Evolutionary conservation across 2,329 filamentous ascomycete species (phyloP).

Genomic region (Dryadomyces quercus-mongolicae): DNA sequence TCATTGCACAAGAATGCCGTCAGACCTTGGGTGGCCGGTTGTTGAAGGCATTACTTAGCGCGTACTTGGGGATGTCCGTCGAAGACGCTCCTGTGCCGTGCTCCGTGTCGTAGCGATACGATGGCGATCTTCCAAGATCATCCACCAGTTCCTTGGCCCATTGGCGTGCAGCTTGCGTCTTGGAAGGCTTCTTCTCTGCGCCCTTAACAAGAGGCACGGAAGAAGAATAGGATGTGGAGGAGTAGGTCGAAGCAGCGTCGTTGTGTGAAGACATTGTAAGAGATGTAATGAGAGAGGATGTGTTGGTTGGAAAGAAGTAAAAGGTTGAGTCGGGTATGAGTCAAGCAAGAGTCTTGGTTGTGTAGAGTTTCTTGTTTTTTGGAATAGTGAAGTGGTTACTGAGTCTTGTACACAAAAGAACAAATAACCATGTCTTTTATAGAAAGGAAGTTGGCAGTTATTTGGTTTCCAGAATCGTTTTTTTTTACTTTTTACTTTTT

Average conservation of each 20-base stretch:
- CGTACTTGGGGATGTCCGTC: not conserved
- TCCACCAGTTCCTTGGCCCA: conserved; percentile 11
- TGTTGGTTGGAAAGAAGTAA: not conserved
- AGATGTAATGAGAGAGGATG: not conserved
- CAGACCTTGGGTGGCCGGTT: not conserved
- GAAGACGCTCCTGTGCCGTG: not conserved
- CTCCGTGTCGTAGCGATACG: conserved; percentile 8
- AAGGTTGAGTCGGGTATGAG: not conserved
- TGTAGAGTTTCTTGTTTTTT: too few relatives aligned
- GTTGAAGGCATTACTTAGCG: not conserved
- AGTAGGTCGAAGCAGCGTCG: conserved; percentile 18
- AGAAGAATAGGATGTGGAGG: conserved; percentile 12
- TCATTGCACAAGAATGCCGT: not conserved
- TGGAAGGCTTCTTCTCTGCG: not conserved
- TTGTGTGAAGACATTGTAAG: conserved; percentile 12
- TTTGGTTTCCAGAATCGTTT: too few relatives aligned
- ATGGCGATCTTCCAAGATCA: conserved; percentile 10
- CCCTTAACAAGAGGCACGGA: conserved; percentile 1
- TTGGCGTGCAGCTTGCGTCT: not conserved
- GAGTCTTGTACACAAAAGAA: too few relatives aligned
- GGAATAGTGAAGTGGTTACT: too few relatives aligned
- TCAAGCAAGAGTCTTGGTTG: too few relatives aligned
- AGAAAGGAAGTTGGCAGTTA: too few relatives aligned
- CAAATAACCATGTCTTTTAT: too few relatives aligned
- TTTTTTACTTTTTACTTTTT: too few relatives aligned